Evolutionary conservation across 2,329 filamentous ascomycete genomes (phyloP).

Genomic region (Colletotrichum melonis): DNA sequence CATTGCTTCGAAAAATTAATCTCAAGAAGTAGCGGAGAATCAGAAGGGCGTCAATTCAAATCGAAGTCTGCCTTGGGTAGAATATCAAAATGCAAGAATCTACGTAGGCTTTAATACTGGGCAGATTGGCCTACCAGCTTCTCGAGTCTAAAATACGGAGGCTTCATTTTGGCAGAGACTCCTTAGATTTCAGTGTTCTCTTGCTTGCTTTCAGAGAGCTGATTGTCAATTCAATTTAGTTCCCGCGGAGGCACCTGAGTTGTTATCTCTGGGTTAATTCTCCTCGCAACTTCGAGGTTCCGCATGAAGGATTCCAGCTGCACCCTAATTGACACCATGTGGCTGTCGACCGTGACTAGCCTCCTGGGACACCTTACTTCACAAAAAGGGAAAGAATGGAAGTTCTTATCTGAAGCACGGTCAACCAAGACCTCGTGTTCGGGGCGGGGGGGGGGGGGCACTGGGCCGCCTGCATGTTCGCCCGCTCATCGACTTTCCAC

Average conservation of each 20-base stretch:
- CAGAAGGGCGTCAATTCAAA: too few species aligned
- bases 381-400: background rate
- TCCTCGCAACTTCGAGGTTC: too few species aligned
- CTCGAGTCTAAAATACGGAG: background rate
- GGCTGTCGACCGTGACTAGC: background rate
- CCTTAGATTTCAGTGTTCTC: accelerated
- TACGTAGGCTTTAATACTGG: too few species aligned
- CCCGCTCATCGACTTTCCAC: background rate
- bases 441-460: background rate
- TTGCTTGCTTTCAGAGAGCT: background rate
- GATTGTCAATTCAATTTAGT: background rate
- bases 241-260: background rate
- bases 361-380: too few species aligned
- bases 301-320: background rate
- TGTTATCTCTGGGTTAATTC: background rate
- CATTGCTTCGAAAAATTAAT: background rate
- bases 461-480: background rate
- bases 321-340: background rate
- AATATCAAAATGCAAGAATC: background rate
- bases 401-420: background rate
- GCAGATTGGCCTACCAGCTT: background rate
- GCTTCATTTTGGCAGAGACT: background rate
- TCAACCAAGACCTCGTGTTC: background rate
- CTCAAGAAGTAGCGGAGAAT: too few species aligned
- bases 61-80: background rate